Percentiles rank a stretch among this genome's conserved stretches.
Conservation (phyloP, 495 filamentous ascomycete species). For the Penicillium waksmanii region DNA sequence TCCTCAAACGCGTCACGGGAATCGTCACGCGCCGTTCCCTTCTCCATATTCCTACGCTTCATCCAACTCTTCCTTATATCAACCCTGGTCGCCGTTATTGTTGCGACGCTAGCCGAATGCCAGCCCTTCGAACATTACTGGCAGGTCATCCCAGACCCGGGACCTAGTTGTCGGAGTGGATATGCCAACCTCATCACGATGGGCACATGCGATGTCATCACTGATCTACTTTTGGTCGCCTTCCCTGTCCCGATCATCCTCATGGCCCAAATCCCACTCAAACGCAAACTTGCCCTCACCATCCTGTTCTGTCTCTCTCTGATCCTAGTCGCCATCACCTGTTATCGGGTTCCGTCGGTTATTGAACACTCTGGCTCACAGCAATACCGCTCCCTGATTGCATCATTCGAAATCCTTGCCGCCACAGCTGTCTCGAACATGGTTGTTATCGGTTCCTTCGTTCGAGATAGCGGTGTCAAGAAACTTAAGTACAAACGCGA, state of each 20-base stretch:
- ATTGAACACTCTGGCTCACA: conserved; percentile 65
- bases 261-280: conserved; percentile 67
- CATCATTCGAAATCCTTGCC: conserved; percentile 77
- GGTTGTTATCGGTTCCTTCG: conserved; percentile 79
- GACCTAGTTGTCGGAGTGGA: conserved; percentile 78
- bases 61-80: conserved; percentile 74
- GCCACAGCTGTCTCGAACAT: conserved; percentile 77
- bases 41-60: conserved; percentile 64
- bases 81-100: conserved; percentile 78
- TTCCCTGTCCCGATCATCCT: conserved; percentile 90
- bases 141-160: conserved; percentile 90
- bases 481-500: conserved; percentile 68
- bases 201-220: conserved; percentile 82
- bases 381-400: conserved; percentile 74
- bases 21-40: conserved; percentile 69
- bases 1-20: conserved; percentile 76
- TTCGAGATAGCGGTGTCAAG: conserved; percentile 77
- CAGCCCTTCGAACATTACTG: conserved; percentile 84
- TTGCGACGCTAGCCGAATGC: conserved; percentile 84
- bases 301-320: conserved; percentile 82
- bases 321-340: conserved; percentile 71
- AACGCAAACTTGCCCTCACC: conserved; percentile 67
- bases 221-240: conserved; percentile 81
- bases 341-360: conserved; percentile 76
- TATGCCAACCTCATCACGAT: conserved; percentile 86